Evolutionary conservation across 176 grass and related monocot species (phyloP).

Genomic region (Echinochloa phyllopogon): DNA sequence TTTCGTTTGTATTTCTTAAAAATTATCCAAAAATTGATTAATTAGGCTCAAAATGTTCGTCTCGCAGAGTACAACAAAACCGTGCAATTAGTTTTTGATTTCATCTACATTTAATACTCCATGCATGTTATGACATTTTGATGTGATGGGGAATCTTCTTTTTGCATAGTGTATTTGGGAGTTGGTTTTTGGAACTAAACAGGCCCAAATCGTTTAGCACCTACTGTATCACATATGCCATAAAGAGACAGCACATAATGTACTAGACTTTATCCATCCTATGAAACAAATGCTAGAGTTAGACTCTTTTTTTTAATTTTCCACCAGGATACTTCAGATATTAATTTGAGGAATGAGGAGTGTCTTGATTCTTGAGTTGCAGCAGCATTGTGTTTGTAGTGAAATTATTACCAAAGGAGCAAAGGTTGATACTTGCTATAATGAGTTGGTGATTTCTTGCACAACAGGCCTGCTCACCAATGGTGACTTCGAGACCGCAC

Average conservation of each 20-base stretch:
- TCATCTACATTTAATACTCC: too few relatives aligned
- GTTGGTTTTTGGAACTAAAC: too few relatives aligned
- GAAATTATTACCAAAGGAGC: neutral
- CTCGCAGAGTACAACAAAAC: too few relatives aligned
- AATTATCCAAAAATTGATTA: too few relatives aligned
- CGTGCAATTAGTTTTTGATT: too few relatives aligned
- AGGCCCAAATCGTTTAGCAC: constrained; percentile 1
- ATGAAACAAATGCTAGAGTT: constrained; percentile 19
- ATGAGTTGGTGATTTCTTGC: constrained; percentile 12
- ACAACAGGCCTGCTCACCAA: constrained; percentile 83
- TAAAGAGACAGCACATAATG: constrained; percentile 16
- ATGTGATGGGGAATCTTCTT: too few relatives aligned
- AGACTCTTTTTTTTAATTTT: neutral
- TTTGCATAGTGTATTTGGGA: too few relatives aligned
- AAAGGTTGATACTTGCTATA: neutral
- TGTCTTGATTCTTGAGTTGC: neutral
- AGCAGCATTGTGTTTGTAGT: neutral
- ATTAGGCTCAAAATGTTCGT: too few relatives aligned
- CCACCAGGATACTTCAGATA: neutral
- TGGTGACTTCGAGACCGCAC: constrained; percentile 83
- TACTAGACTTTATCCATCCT: constrained; percentile 24
- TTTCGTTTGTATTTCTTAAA: too few relatives aligned
- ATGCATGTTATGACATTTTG: too few relatives aligned
- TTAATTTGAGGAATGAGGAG: neutral
- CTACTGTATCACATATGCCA: neutral